A percentile compares a stretch with the other conserved stretches of the same genome.
Conservation (phyloP, 345 rosid species). For the Geranium rotundifolium region DNA sequence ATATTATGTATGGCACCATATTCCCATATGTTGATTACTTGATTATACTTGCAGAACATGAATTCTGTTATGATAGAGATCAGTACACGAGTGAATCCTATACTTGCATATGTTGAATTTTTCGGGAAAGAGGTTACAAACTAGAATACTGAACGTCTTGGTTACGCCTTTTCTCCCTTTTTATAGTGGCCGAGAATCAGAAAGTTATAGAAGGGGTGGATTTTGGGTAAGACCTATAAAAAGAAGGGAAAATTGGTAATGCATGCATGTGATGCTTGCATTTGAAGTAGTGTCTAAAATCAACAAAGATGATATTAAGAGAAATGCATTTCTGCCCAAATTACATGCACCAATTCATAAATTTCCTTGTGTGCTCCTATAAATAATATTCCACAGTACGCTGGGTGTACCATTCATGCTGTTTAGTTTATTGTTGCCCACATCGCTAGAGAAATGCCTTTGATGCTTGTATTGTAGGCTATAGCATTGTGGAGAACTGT, state of each 20-base stretch:
- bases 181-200: too few relatives aligned
- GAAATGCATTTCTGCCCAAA: too few relatives aligned
- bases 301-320: too few relatives aligned
- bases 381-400: too few relatives aligned
- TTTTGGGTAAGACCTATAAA: background rate
- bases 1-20: too few relatives aligned
- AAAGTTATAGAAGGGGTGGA: background rate
- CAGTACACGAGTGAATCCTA: background rate
- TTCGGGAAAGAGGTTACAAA: too few relatives aligned
- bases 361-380: too few relatives aligned
- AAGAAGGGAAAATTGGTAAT: background rate
- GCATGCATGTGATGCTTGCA: background rate
- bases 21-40: background rate
- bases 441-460: background rate
- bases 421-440: background rate
- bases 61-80: background rate
- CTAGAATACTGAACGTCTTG: too few relatives aligned
- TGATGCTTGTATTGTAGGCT: background rate
- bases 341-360: too few relatives aligned
- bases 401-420: background rate
- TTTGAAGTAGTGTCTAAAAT: too few relatives aligned
- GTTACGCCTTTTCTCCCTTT: too few relatives aligned
- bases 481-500: background rate
- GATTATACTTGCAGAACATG: background rate
- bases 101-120: background rate